These are phyloP conservation scores for Cytospora piceae DNA, from an alignment of 2,329 filamentous ascomycete genomes.

Conservation along the genomic window DNA sequence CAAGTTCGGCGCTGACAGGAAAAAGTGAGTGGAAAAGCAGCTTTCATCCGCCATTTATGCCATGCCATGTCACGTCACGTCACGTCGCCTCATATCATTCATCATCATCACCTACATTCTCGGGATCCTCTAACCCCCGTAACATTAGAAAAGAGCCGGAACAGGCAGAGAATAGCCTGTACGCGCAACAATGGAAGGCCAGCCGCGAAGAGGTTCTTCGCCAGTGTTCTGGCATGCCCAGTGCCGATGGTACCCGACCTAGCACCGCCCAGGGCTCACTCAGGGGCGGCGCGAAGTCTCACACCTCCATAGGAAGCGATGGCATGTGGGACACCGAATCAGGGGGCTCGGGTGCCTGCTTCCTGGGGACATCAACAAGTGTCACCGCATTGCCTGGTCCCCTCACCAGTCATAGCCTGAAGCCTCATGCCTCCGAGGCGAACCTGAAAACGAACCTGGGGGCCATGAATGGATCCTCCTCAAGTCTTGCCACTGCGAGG, in stretches of 20 bases:
- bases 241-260: slow-evolving; percentile 14
- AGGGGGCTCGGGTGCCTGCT: slow-evolving; percentile 12
- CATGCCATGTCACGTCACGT: neutral
- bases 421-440: slow-evolving; percentile 44
- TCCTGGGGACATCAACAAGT: slow-evolving; percentile 9
- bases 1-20: slow-evolving; percentile 59
- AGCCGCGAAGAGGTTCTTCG: slow-evolving; percentile 30
- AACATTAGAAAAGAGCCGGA: slow-evolving; percentile 22
- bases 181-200: slow-evolving; percentile 23
- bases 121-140: slow-evolving; percentile 14
- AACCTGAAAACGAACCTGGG: slow-evolving; percentile 45
- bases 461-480: slow-evolving; percentile 42
- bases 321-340: slow-evolving; percentile 24
- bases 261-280: slow-evolving; percentile 18
- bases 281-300: slow-evolving; percentile 30
- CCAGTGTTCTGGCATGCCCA: slow-evolving; percentile 14
- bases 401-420: slow-evolving; percentile 34
- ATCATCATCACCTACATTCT: neutral
- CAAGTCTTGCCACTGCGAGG: slow-evolving; percentile 39
- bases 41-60: neutral
- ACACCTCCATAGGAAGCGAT: slow-evolving; percentile 1
- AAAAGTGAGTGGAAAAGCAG: slow-evolving; percentile 51
- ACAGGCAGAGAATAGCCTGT: slow-evolving; percentile 3
- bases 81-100: neutral
- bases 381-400: slow-evolving; percentile 15